These are phyloP conservation scores for Penicillium olsonii DNA, from an alignment of 2,329 filamentous ascomycete species.

Conservation along the genomic window DNA sequence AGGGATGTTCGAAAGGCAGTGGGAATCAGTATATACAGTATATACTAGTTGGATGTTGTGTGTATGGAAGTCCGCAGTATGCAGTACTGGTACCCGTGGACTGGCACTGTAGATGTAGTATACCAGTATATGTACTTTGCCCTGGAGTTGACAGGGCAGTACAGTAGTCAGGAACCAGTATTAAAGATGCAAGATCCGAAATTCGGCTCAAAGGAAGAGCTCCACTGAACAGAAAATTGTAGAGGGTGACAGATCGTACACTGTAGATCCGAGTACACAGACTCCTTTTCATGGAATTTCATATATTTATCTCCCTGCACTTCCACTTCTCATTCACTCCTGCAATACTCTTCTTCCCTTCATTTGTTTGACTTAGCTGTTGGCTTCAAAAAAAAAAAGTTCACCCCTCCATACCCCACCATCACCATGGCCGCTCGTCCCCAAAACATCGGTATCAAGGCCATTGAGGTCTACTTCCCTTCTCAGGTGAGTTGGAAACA, in stretches of 20 bases:
- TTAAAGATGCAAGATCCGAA: not conserved
- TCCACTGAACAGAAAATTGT: conserved; percentile 11
- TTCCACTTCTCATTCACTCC: conserved; percentile 3
- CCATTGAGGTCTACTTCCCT: conserved; percentile 87
- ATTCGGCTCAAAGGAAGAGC: conserved; percentile 11
- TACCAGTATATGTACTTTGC: no score
- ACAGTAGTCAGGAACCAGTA: no score
- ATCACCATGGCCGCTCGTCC: conserved; percentile 73
- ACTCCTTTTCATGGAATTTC: conserved; percentile 9
- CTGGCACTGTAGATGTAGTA: no score
- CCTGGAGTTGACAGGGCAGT: no score
- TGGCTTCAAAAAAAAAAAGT: conserved; percentile 4
- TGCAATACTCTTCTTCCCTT: conserved; percentile 4
- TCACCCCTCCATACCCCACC: conserved; percentile 16
- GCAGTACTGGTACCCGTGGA: no score
- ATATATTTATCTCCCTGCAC: conserved; percentile 12
- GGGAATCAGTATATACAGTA: no score
- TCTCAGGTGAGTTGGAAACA: conserved; percentile 65
- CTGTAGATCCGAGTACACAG: conserved; percentile 29
- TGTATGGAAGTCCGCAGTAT: no score
- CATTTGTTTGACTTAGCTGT: not conserved
- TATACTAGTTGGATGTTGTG: no score
- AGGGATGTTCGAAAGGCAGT: not conserved
- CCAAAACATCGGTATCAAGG: conserved; percentile 88
- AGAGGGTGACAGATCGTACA: conserved; percentile 29